These are phyloP conservation scores for Chaetomiaceae sp. DNA, from an alignment of 2,329 filamentous ascomycete species.

Conservation along the genomic window DNA sequence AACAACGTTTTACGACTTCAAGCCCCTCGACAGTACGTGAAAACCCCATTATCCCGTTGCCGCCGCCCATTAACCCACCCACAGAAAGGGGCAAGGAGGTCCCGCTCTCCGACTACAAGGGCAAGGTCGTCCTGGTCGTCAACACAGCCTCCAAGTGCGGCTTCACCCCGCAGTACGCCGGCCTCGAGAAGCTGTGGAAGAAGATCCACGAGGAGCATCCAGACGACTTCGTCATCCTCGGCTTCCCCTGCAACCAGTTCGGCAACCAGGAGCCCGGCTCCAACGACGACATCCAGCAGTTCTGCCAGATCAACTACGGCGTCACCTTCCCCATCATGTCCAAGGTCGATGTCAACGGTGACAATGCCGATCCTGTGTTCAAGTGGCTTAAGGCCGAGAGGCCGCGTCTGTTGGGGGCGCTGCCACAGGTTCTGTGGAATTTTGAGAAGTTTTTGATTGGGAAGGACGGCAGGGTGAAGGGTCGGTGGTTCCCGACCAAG, in stretches of 20 bases:
- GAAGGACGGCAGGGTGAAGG: constrained; percentile 78
- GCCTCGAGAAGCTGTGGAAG: constrained; percentile 88
- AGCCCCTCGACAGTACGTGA: constrained; percentile 70
- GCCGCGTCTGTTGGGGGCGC: constrained; percentile 70
- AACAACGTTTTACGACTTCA: constrained; percentile 77
- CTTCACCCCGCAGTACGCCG: constrained; percentile 92
- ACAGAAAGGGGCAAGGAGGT: constrained; percentile 70
- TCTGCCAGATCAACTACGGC: constrained; percentile 92
- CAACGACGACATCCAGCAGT: constrained; percentile 74
- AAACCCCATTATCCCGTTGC: neutral
- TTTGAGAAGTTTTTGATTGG: constrained; percentile 97
- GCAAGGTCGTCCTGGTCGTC: constrained; percentile 92
- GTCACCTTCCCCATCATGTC: constrained; percentile 86
- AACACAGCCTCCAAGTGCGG: constrained; percentile 99
- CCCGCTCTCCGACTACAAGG: constrained; percentile 67
- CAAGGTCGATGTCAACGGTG: constrained; percentile 93
- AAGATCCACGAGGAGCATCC: constrained; percentile 62
- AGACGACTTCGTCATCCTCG: constrained; percentile 79
- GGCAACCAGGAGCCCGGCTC: constrained; percentile 80
- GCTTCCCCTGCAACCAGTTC: constrained; percentile 99
- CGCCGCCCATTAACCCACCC: constrained; percentile 4
- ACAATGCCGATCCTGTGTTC: constrained; percentile 72
- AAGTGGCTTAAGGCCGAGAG: constrained; percentile 70
- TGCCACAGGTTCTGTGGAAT: constrained; percentile 98
- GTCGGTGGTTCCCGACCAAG: constrained; percentile 80